Conservation (phyloP, 257 asterid genomes). For the Ballota nigra region DNA sequence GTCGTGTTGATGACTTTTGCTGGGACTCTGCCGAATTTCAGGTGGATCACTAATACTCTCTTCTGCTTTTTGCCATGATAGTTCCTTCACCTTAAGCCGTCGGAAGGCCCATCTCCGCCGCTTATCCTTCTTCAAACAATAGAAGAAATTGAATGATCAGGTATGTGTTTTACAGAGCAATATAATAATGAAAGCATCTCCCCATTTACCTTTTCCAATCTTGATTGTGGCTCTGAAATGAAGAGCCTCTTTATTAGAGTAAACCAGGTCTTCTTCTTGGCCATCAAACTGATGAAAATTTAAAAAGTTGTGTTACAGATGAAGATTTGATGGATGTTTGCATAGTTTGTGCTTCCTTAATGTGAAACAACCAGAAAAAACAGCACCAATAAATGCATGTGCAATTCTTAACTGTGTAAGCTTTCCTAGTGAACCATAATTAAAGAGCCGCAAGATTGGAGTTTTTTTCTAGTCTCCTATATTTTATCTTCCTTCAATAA, state of each 20-base stretch:
- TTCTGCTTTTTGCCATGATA: constrained; percentile 25
- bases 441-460: constrained; percentile 19
- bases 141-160: neutral
- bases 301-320: neutral
- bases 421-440: constrained; percentile 19
- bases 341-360: constrained; percentile 20
- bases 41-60: constrained; percentile 24
- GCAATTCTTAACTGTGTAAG: constrained; percentile 16
- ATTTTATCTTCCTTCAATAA: constrained; percentile 36
- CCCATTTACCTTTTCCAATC: constrained; percentile 56
- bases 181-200: neutral
- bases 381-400: constrained; percentile 24
- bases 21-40: constrained; percentile 9
- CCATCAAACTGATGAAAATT: constrained; percentile 42
- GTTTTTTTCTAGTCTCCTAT: constrained; percentile 3
- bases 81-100: constrained; percentile 42
- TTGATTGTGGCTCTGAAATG: constrained; percentile 55
- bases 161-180: neutral
- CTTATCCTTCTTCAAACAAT: constrained; percentile 40
- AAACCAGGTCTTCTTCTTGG: constrained; percentile 76
- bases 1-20: neutral
- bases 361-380: constrained; percentile 24
- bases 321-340: neutral
- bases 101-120: constrained; percentile 60
- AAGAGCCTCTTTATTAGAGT: constrained; percentile 54